Evolutionary conservation across 257 asterid genomes (phyloP).

Genomic region (Asclepias syriaca): DNA sequence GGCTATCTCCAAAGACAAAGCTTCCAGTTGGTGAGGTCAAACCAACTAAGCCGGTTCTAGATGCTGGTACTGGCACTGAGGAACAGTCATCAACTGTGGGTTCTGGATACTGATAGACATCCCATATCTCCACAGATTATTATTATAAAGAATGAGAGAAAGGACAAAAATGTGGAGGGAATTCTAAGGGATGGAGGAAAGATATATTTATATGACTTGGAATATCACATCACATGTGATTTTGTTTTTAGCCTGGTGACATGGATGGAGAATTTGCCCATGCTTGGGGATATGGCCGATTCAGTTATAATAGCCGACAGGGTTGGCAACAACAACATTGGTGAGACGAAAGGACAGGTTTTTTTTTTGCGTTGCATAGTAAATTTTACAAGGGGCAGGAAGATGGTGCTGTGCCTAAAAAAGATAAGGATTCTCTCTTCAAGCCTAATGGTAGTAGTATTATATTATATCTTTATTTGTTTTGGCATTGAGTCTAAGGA

Average conservation of each 20-base stretch:
- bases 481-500: constrained; percentile 15
- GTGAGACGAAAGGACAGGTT: constrained; percentile 23
- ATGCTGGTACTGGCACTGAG: constrained; percentile 47
- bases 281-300: constrained; percentile 18
- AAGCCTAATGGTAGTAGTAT: constrained; percentile 14
- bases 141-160: background rate
- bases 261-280: constrained; percentile 18
- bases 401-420: constrained; percentile 18
- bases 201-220: constrained; percentile 19
- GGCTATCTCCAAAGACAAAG: constrained; percentile 74
- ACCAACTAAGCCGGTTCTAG: constrained; percentile 39
- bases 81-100: constrained; percentile 60
- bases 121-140: constrained; percentile 8
- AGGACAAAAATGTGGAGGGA: constrained; percentile 8
- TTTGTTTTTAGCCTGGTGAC: constrained; percentile 27
- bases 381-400: constrained; percentile 15
- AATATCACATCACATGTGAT: constrained; percentile 19
- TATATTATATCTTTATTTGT: constrained; percentile 19
- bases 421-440: constrained; percentile 21
- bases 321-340: constrained; percentile 17
- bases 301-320: constrained; percentile 16
- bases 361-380: constrained; percentile 12
- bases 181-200: constrained; percentile 18
- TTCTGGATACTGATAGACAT: constrained; percentile 31
- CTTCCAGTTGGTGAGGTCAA: constrained; percentile 47